A percentile compares a stretch with the other conserved stretches of the same genome.
Conservation (phyloP, 2,329 filamentous ascomycete species). For the Arthrobotrys conoides region DNA sequence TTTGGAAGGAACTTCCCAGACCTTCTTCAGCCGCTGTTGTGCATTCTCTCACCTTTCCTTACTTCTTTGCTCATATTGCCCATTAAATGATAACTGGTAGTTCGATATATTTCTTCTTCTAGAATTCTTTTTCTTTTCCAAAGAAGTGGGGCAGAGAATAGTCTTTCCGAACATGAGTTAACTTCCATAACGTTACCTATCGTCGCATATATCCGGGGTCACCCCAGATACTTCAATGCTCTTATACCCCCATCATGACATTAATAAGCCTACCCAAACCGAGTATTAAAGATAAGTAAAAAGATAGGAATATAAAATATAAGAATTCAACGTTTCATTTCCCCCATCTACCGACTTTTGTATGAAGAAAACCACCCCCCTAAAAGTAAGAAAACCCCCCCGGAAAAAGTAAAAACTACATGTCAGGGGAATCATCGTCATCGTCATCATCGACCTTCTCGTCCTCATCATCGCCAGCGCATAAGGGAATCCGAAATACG, state of each 20-base stretch:
- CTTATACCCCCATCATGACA: no score
- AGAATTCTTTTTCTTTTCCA: neutral
- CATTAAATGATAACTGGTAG: no score
- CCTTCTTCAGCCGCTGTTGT: conserved; percentile 36
- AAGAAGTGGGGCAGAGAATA: neutral
- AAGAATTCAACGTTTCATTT: conserved; percentile 1
- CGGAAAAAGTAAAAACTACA: conserved; percentile 2
- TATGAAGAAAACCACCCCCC: neutral
- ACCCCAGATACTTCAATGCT: no score
- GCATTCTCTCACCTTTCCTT: neutral
- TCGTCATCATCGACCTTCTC: conserved; percentile 8
- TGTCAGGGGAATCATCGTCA: conserved; percentile 8
- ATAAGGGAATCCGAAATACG: neutral
- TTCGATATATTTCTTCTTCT: neutral
- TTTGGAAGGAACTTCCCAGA: conserved; percentile 8
- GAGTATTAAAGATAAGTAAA: no score
- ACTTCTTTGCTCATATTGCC: neutral
- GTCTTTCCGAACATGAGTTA: neutral
- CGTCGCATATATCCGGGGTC: no score
- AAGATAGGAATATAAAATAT: neutral
- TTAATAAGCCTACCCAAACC: no score
- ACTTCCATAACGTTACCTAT: no score
- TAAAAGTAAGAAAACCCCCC: conserved; percentile 2
- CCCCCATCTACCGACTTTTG: conserved; percentile 24
- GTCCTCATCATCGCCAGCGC: conserved; percentile 7